These are phyloP conservation scores for Phytophthora chlamydospora DNA, from an alignment of 352 stramenopile species.

Conservation along the genomic window DNA sequence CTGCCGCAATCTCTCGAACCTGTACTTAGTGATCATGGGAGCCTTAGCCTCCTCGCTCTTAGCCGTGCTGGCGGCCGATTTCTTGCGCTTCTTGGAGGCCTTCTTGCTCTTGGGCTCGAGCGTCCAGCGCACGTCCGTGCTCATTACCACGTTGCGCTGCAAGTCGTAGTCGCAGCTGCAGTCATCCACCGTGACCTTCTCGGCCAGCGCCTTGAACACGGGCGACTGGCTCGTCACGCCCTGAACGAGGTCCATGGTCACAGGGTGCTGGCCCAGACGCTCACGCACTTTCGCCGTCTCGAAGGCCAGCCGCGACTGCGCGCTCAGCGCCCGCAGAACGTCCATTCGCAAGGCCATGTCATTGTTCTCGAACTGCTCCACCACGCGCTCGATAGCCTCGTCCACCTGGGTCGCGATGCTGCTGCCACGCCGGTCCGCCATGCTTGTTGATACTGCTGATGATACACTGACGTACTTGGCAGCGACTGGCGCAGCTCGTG, in stretches of 20 bases:
- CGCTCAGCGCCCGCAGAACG: slow-evolving; percentile 63
- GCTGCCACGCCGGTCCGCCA: slow-evolving; percentile 58
- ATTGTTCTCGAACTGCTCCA: slow-evolving; percentile 73
- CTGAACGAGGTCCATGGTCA: slow-evolving; percentile 65
- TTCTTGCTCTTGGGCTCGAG: slow-evolving; percentile 42
- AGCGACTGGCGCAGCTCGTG: slow-evolving; percentile 19
- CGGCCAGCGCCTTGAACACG: slow-evolving; percentile 55
- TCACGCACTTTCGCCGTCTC: slow-evolving; percentile 72
- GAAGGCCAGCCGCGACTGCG: slow-evolving; percentile 66
- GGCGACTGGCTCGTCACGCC: slow-evolving; percentile 49
- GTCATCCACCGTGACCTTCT: slow-evolving; percentile 52
- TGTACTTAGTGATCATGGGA: slow-evolving; percentile 54
- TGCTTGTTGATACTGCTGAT: slow-evolving; percentile 12
- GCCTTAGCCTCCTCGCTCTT: slow-evolving; percentile 16
- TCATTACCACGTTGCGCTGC: slow-evolving; percentile 65
- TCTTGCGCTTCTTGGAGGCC: slow-evolving; percentile 52
- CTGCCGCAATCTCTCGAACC: slow-evolving; percentile 46
- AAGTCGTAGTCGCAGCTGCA: slow-evolving; percentile 72
- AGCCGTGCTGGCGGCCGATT: slow-evolving; percentile 1
- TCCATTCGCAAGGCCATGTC: slow-evolving; percentile 73
- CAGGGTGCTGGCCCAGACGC: slow-evolving; percentile 62
- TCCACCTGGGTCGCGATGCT: slow-evolving; percentile 66
- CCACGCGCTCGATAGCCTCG: slow-evolving; percentile 73
- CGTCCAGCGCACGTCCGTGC: slow-evolving; percentile 62
- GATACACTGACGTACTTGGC: slow-evolving; percentile 28